Base-by-base conservation (phyloP, 2,329 filamentous ascomycete species). In the Metarhizium humberi region DNA sequence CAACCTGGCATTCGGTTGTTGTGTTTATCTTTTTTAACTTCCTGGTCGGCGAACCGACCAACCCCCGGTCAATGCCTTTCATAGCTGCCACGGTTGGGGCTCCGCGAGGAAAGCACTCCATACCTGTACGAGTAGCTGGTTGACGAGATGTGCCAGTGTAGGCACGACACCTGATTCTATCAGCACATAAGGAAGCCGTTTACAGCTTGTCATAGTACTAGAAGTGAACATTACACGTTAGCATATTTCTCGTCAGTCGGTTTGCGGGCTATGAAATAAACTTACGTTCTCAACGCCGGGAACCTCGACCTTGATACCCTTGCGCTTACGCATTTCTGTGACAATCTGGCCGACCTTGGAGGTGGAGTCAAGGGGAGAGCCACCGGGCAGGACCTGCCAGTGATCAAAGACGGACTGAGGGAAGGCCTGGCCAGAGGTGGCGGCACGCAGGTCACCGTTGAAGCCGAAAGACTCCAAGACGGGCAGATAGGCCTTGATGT, bases 171-270 rank as follows among this genome's bases (percentile, higher is more conserved):
- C 66, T 67, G 69, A 71, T 70, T 77, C 71, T 73, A 73, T 76
- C 68, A 71, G 68, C 69, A 68, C 67, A 66, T 67, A 65, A 64
- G 67, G 66, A 70, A 72, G 66, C 67, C 69, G 69, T 74, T 83
- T 96, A 96, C 81, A 96, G 86, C 88, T 96, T 96, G 87, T 96
- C 91, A 79, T 96, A 96, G 87, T 95, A 96, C 89, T 95, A 50
- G 49, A 18, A 34, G 55, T 1, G 6, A 6, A 42, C 16, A 18
- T 51, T 70, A 40, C 16, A 18, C 51, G 71, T 67, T 67, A 63
- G 63, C 55, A 48, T 30, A 51, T 32, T 48, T 18, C 43, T 30
- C 34, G 42, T 32, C 43, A 3, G 38, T 20, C 32, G 50, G 47
- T n/a, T 51, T 3, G 5, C 0, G 7, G 29, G 8, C 6, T 38